phyloP scores from a whole-genome alignment of 1,284 basidiomycete species.

The Cystobasidium slooffiae region DNA sequence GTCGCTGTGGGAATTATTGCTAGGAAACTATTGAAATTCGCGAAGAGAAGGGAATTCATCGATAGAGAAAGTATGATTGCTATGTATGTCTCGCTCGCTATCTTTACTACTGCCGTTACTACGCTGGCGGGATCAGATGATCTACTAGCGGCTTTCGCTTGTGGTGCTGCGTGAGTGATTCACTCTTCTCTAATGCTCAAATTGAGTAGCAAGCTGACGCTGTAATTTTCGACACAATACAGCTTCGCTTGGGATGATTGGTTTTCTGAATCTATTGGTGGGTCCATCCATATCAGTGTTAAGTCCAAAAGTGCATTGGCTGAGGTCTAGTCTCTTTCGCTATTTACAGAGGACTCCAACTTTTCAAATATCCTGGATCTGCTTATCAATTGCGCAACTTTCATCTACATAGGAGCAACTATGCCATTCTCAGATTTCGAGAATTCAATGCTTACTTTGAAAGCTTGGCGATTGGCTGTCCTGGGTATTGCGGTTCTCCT shows the following conservation, averaged over 20 bases:
- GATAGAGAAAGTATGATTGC: constrained; percentile 94
- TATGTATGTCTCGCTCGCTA: constrained; percentile 77
- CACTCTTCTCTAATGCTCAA: no score
- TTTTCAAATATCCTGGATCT: constrained; percentile 86
- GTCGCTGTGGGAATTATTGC: constrained; percentile 78
- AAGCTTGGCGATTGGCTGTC: constrained; percentile 79
- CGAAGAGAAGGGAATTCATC: constrained; percentile 83
- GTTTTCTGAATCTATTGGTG: constrained; percentile 88
- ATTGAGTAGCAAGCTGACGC: neutral
- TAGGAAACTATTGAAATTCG: constrained; percentile 93
- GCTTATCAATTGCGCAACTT: constrained; percentile 58
- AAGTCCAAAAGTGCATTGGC: no score
- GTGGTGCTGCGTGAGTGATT: constrained; percentile 89
- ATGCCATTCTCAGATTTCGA: constrained; percentile 85
- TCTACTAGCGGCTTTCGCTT: constrained; percentile 89
- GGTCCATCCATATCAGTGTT: neutral
- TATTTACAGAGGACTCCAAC: constrained; percentile 72
- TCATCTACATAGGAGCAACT: constrained; percentile 92
- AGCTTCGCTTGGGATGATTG: constrained; percentile 55
- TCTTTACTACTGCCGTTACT: constrained; percentile 78
- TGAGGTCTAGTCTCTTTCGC: no score
- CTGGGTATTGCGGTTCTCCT: constrained; percentile 77
- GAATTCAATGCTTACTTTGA: constrained; percentile 68
- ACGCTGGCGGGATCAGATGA: constrained; percentile 91
- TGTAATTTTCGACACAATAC: neutral